Conservation (phyloP, 306 rosid genomes). For the Canavalia gladiata region DNA sequence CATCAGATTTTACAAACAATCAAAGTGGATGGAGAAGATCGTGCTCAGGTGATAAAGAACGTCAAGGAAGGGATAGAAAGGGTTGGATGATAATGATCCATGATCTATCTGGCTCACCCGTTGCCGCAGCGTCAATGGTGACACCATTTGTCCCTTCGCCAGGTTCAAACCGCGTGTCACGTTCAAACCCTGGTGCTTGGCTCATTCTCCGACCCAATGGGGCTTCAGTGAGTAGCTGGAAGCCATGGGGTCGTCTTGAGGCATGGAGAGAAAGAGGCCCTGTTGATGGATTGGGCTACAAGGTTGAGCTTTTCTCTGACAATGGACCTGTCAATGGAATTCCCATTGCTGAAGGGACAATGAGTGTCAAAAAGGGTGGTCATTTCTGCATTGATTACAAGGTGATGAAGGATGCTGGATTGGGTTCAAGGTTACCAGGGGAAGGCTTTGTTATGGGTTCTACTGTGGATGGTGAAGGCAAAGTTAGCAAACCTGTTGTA, state of each 20-base stretch:
- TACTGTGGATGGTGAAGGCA: constrained; percentile 84
- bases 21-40: constrained; percentile 69
- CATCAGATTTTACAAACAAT: constrained; percentile 66
- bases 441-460: constrained; percentile 86
- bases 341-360: constrained; percentile 77
- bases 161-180: constrained; percentile 74
- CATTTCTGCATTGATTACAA: constrained; percentile 74
- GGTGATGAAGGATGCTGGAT: constrained; percentile 53
- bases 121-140: constrained; percentile 89
- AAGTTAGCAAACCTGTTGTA: constrained; percentile 77
- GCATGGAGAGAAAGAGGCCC: constrained; percentile 96
- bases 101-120: constrained; percentile 84
- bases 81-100: constrained; percentile 93
- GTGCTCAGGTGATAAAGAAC: constrained; percentile 57
- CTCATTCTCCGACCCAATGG: constrained; percentile 87
- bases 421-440: constrained; percentile 58
- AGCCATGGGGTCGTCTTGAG: constrained; percentile 92
- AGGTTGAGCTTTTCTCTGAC: constrained; percentile 76
- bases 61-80: constrained; percentile 73
- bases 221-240: constrained; percentile 76
- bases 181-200: constrained; percentile 89
- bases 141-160: constrained; percentile 95
- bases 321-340: constrained; percentile 62
- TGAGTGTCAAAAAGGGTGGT: constrained; percentile 78
- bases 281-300: constrained; percentile 81